These are phyloP conservation scores for Camillea tinctor DNA, from an alignment of 2,329 filamentous ascomycete genomes.

Conservation along the genomic window DNA sequence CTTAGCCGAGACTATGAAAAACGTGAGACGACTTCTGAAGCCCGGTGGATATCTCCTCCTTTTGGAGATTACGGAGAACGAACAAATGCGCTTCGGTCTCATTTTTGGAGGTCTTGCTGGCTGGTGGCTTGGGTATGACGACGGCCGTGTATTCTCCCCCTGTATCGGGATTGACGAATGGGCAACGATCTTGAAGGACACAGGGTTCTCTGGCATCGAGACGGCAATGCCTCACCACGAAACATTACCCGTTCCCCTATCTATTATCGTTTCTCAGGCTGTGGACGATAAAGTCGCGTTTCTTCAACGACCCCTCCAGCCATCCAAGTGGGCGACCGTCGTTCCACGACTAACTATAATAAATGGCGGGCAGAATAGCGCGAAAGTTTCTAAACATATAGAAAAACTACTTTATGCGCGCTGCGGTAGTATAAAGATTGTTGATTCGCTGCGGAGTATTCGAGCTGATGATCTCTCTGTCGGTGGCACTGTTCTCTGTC, in stretches of 20 bases:
- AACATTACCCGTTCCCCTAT: slow-evolving; percentile 1
- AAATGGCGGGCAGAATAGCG: background rate
- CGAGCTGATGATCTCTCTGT: background rate
- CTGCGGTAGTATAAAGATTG: background rate
- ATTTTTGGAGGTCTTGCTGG: slow-evolving; percentile 28
- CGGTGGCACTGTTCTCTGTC: slow-evolving; percentile 2
- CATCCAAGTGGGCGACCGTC: background rate
- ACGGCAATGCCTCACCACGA: background rate
- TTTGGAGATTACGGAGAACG: slow-evolving; percentile 35
- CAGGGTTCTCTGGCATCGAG: slow-evolving; percentile 7
- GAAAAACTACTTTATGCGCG: background rate
- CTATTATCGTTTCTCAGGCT: slow-evolving; percentile 6
- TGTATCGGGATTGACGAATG: slow-evolving; percentile 5
- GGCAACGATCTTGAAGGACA: background rate
- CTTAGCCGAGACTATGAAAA: slow-evolving; percentile 24
- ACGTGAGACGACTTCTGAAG: slow-evolving; percentile 38
- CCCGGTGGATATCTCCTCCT: slow-evolving; percentile 47
- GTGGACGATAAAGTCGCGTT: slow-evolving; percentile 3
- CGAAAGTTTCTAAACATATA: background rate
- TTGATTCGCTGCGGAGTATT: background rate
- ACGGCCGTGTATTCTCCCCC: slow-evolving; percentile 9
- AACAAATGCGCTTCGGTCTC: slow-evolving; percentile 8
- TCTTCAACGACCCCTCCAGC: background rate
- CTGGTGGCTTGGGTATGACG: slow-evolving; percentile 22
- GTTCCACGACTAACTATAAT: background rate